phyloP scores from a whole-genome alignment of 1,139 yeast species.

The Geotrichum aggregatum region DNA sequence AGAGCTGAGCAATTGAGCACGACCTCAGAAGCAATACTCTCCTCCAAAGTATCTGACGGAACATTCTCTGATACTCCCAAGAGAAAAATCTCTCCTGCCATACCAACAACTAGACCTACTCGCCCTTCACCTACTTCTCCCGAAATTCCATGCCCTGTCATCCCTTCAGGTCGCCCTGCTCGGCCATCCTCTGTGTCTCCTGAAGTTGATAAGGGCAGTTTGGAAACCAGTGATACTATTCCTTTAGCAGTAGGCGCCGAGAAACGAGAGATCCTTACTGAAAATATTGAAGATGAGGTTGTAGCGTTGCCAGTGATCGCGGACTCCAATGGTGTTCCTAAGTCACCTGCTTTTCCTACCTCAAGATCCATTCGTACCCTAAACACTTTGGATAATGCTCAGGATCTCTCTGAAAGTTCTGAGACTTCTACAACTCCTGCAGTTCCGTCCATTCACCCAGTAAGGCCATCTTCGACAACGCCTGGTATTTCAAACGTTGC shows the following conservation, averaged over 20 bases:
- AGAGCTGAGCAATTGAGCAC: no score
- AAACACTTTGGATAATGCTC: neutral
- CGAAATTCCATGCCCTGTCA: neutral
- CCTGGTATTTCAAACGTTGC: neutral
- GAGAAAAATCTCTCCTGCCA: neutral
- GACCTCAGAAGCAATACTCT: no score
- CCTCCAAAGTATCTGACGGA: no score
- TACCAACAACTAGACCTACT: slow-evolving; percentile 8
- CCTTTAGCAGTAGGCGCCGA: no score
- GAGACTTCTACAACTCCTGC: neutral
- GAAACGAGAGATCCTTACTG: no score
- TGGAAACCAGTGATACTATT: neutral
- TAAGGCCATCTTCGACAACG: neutral
- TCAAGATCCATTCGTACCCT: neutral
- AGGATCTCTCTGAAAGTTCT: neutral
- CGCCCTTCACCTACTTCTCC: no score
- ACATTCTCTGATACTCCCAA: no score
- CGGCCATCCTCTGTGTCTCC: slow-evolving; percentile 1
- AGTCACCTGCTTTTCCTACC: neutral
- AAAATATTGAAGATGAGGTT: no score
- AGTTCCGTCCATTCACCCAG: neutral
- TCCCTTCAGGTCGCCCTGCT: slow-evolving; percentile 14
- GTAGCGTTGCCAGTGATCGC: neutral
- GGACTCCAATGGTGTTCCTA: neutral
- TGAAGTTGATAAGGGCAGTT: neutral